Evolutionary conservation across 2,329 filamentous ascomycete genomes (phyloP), one percentile per base, ranked within the genome.

Genomic region (Claviceps capensis): DNA sequence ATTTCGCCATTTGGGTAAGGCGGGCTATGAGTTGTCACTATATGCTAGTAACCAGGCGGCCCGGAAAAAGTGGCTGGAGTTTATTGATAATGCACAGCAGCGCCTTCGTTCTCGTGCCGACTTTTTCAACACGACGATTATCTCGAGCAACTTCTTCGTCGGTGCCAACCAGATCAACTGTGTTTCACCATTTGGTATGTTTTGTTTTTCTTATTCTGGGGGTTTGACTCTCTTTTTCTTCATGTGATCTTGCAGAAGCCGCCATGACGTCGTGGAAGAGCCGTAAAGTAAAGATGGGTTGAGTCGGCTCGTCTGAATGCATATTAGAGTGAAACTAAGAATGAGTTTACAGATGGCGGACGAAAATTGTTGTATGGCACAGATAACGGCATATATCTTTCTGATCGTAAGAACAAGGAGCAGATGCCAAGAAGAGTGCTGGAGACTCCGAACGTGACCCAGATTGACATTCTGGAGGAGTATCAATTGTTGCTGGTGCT

Each of bases 31-130:
- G 65, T 73, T 89, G 61, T 93, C 90, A 3, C 76, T 98, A 4
- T 97, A 85, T 67, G 91, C 89, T 47, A 82, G 85, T 9, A 94
- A 88, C 54, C 84, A 88, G 59, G 85, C 88, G 8, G 87, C 88
- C 26, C 80, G 93, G 53, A 88, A 91, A 66, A 98, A 97, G 69
- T 98, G 93, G 85, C 88, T 98, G 65, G 90, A 98, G 69, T 84
- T 88, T 62, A 96, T 98, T 60, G 88, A 95, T 62, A 78, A 82
- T 48, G 89, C 95, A 58, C 94, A 98, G 67, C 82, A 87, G 61
- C 86, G 86, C 56, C 76, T 98, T 53, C 81, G 89, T 57, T 85
- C 90, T 30, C 88, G 88, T 55, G 88, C 93, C 54, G 84, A 89
- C 60, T 97, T 95, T 75, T 94, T 97, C 72, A 91, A 87, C 61